A percentile compares a stretch with the other conserved stretches of the same genome.
Evolutionary conservation across 345 rosid species (phyloP).

Genomic region (Hibiscus syriacus): DNA sequence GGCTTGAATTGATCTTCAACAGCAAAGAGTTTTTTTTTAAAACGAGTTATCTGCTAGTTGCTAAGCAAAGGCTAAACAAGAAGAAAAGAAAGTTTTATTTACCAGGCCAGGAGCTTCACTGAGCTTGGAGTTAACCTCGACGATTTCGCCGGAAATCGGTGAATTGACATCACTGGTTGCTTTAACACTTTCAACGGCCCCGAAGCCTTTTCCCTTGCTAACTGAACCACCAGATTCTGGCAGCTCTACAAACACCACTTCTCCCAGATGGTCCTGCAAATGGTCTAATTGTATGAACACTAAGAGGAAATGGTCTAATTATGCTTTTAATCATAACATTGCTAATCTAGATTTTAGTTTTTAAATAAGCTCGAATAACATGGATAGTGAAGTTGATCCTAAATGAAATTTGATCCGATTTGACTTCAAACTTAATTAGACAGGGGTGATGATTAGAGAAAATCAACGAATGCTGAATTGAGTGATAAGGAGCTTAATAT

Average conservation of each 20-base stretch:
- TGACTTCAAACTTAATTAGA: too few species aligned
- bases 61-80: background rate
- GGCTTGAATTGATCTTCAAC: conserved; percentile 75
- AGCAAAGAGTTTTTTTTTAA: background rate
- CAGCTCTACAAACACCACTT: conserved; percentile 90
- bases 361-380: too few species aligned
- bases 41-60: background rate
- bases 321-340: too few species aligned
- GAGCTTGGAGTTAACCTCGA: conserved; percentile 76
- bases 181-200: conserved; percentile 93
- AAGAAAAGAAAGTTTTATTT: background rate
- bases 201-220: conserved; percentile 55
- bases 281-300: too few species aligned
- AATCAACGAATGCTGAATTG: too few species aligned
- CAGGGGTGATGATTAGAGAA: too few species aligned
- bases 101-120: conserved; percentile 68
- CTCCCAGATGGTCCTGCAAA: conserved; percentile 89
- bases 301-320: too few species aligned
- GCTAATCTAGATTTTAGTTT: too few species aligned
- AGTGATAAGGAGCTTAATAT: too few species aligned
- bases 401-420: too few species aligned
- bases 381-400: too few species aligned
- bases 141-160: conserved; percentile 77
- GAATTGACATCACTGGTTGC: conserved; percentile 87
- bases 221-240: conserved; percentile 58